Evolutionary conservation across 2,329 filamentous ascomycete species (phyloP), one percentile per base, ranked within the genome.

Genomic region (Westerdykella aurantiaca): DNA sequence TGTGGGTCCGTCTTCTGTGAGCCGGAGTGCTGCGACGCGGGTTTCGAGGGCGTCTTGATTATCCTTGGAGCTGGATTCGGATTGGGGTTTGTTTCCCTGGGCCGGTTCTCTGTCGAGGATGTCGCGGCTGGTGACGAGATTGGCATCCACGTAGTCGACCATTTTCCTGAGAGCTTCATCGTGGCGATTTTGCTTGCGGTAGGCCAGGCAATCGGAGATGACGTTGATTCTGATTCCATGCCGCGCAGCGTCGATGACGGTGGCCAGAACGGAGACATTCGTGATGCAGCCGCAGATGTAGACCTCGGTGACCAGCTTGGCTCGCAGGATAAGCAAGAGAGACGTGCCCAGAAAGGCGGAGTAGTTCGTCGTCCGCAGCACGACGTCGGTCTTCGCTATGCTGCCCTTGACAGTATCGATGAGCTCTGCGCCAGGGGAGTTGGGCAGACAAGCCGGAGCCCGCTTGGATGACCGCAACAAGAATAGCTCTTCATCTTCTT

Each of bases 191-290:
- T 82, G 79, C 54, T 75, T 82, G 38, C 87, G 81, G 59, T 84
- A 95, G 10, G 89, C 90, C 43, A 95, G 81, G 64, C 90, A 96
- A 63, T 97, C 89, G 41, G 93, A 83, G 33, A 97, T 73, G 11
- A 97, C 73, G 5, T 86, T 93, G 58, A 96, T 88, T n/a, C 81
- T 76, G 58, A 95, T 82, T 4, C 90, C 93, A 65, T 96, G 86
- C 16, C 85, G 80, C 1, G 88, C 90, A 10, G 91, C 93, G 60
- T 96, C 93, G 50, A 95, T 76, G 3, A 89, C 89, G 1, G 91
- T 96, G 6, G 93, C 91, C 61, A 93, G 89, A 38, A 97, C 83
- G 25, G 89, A 90, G 31, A 94, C 74, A 58, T 97, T 96, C 35
- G 85, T 87, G 39, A 95, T 77, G 37, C 86, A 85, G 17, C 93